Conservation (phyloP, 306 rosid species). For the Cicer arietinum region DNA sequence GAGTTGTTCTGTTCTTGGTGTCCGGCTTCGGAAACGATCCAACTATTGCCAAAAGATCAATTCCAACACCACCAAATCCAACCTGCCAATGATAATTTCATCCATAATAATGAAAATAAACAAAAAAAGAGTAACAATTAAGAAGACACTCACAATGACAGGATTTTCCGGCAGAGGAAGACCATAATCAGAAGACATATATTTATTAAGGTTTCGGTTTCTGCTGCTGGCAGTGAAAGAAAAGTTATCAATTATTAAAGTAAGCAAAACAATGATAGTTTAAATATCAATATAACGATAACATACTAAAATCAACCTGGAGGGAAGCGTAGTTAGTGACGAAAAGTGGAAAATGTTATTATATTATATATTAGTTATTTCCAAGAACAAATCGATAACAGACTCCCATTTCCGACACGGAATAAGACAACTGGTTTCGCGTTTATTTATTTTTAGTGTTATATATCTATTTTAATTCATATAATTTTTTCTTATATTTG, state of each 20-base stretch:
- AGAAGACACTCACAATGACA: constrained; percentile 57
- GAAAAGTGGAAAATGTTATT: no score
- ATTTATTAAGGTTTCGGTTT: not conserved
- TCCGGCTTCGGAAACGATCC: constrained; percentile 77
- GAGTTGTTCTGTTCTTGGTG: constrained; percentile 74
- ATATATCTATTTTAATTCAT: no score
- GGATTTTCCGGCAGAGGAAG: constrained; percentile 56
- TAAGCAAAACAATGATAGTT: no score
- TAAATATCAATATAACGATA: no score
- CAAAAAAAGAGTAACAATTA: not conserved
- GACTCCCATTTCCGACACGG: no score
- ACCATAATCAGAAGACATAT: constrained; percentile 61
- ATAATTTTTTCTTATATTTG: no score
- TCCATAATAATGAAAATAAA: not conserved
- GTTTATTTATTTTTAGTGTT: no score
- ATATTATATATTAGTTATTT: no score
- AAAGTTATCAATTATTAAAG: not conserved
- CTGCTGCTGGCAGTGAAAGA: not conserved
- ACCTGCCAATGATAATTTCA: constrained; percentile 50
- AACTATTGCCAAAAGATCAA: constrained; percentile 76
- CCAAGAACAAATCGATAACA: no score
- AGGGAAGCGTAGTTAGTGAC: no score
- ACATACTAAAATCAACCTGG: no score
- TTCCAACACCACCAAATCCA: constrained; percentile 63
- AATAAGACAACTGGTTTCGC: no score